phyloP scores from a whole-genome alignment of 2,329 filamentous ascomycete genomes.

The Sclerotinia minor region DNA sequence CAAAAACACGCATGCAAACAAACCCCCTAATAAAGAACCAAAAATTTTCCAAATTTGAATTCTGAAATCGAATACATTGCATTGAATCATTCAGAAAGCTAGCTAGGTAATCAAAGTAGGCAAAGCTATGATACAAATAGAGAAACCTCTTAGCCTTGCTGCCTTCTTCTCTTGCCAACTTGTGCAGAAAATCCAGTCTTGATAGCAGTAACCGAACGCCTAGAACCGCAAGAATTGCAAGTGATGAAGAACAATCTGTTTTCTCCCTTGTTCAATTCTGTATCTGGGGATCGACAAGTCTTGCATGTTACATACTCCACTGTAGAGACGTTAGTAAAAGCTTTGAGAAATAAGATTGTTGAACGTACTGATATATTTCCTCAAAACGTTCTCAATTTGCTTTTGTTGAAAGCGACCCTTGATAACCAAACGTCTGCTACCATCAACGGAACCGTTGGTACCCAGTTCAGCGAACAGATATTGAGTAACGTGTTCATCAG shows the following conservation, averaged over 20 bases:
- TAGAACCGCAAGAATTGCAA: constrained; percentile 82
- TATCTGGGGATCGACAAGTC: constrained; percentile 92
- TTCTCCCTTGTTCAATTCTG: constrained; percentile 96
- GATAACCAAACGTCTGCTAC: constrained; percentile 89
- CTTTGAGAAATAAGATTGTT: constrained; percentile 38
- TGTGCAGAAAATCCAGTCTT: constrained; percentile 99
- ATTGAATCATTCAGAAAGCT: neutral
- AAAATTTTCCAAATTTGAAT: neutral
- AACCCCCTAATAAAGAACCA: neutral
- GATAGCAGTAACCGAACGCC: constrained; percentile 93
- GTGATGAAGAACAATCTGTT: constrained; percentile 99
- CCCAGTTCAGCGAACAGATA: constrained; percentile 98
- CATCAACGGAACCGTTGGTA: constrained; percentile 93
- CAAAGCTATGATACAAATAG: no score
- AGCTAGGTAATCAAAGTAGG: no score
- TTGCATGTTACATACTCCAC: constrained; percentile 98
- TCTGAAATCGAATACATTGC: neutral
- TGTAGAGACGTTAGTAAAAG: constrained; percentile 35
- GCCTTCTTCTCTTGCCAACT: constrained; percentile 97
- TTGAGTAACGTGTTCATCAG: constrained; percentile 94
- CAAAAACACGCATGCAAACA: no score
- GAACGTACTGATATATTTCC: constrained; percentile 85
- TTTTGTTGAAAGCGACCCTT: constrained; percentile 99
- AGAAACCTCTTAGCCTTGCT: constrained; percentile 65
- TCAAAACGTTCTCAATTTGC: constrained; percentile 95